Percentiles rank a stretch among this genome's conserved stretches.
These are phyloP conservation scores for Medakamo hakoo DNA, from an alignment of 139 green algal species.

Conservation along the genomic window DNA sequence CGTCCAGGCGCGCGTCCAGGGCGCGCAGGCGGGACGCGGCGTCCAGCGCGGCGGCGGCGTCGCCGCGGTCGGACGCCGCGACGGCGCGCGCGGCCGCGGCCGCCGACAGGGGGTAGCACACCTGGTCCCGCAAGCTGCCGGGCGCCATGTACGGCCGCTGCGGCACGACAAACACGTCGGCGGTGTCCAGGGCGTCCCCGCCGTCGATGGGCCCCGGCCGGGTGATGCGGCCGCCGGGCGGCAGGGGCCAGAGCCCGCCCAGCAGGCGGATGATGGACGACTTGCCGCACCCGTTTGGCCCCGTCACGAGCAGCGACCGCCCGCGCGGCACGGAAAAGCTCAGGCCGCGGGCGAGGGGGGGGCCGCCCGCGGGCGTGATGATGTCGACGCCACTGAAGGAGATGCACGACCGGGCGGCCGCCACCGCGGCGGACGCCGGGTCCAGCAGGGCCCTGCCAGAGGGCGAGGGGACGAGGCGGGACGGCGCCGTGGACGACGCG, in stretches of 20 bases:
- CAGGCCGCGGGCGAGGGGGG: constrained; percentile 28
- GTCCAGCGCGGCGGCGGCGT: neutral
- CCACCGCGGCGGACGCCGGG: constrained; percentile 9
- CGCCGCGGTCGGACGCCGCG: neutral
- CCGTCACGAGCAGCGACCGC: constrained; percentile 33
- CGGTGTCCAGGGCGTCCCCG: constrained; percentile 1
- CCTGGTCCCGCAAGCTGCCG: constrained; percentile 37
- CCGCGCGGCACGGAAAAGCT: constrained; percentile 21
- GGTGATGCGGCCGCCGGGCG: constrained; percentile 14
- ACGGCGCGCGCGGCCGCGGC: constrained; percentile 2
- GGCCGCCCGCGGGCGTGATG: constrained; percentile 21
- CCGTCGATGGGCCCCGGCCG: constrained; percentile 1
- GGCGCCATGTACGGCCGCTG: constrained; percentile 50
- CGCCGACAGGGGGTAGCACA: constrained; percentile 37
- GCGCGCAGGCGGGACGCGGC: constrained; percentile 1
- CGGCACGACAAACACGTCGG: constrained; percentile 39
- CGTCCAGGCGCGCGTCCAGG: constrained; percentile 28
- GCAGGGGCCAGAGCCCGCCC: constrained; percentile 41
- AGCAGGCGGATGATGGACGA: constrained; percentile 30
- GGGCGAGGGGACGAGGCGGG: neutral
- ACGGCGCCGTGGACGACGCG: too few species aligned
- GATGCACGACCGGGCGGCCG: constrained; percentile 6
- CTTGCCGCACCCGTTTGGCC: constrained; percentile 41
- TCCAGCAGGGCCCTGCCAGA: neutral
- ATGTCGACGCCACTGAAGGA: constrained; percentile 22